Evolutionary conservation across 1,284 basidiomycete genomes (phyloP), one percentile per base, ranked within the genome.

Genomic region (Sporisorium graminicola): DNA sequence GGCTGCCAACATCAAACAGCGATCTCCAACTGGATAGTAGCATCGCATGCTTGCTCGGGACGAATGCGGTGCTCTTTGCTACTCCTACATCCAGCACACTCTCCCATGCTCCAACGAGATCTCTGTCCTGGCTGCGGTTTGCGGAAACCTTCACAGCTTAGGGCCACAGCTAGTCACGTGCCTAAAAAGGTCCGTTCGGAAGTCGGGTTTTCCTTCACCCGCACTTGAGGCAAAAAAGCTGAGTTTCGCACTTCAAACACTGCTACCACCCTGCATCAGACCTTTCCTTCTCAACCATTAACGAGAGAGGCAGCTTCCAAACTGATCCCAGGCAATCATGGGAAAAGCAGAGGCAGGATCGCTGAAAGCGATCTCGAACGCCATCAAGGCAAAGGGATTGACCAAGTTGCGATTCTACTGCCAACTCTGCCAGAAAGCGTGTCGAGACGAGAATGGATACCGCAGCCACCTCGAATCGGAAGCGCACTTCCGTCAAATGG

Each of bases 401-500:
- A 85, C 84, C 50, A 81, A 83, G 69, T 74, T 85, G 18, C 81
- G 84, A 43, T 85, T 82, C 80, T 85, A 85, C 65, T 85, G 84
- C 60, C 84, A 85, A 47, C 68, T 85, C 44, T 85, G 84, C 60
- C 65, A 70, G 44, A 85, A 85, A 57, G 80, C 84, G 3, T 84
- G 82, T 51, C 72, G 84, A 24, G 84, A 85, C 65, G 82, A 80
- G 31, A 84, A 85, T 61, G 84, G 82, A 6, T 85, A 80, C 67
- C 79, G 79, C 63, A 85, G 84, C 84, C 94, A 95, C 86, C 90
- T 92, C 18, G 89, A 91, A 66, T 94, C 93, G 33, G 94, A 95
- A 86, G 88, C 91, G 1, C 97, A 99, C 87, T 88, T 98, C 62
- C 91, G 97, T 13, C 95, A 98, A 87, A 97, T 99, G 92, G 90